Conservation (phyloP, 2,329 filamentous ascomycete genomes). For the Trematosphaeria pertusa region DNA sequence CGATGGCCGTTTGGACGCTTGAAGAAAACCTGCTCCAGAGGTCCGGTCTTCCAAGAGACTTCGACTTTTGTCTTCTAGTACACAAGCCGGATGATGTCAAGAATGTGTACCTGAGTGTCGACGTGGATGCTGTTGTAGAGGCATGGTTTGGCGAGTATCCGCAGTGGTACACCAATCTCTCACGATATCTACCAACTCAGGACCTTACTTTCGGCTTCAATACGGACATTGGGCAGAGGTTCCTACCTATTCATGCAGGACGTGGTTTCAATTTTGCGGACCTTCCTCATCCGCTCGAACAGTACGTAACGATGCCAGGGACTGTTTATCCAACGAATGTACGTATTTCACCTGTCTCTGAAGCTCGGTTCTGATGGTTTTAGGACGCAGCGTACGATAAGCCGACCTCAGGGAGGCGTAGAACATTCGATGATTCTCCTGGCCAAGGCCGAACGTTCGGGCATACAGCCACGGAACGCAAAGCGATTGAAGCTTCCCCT, state of each 20-base stretch:
- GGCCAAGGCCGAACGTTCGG: neutral
- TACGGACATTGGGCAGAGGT: constrained; percentile 53
- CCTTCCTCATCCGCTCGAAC: constrained; percentile 49
- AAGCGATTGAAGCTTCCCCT: constrained; percentile 15
- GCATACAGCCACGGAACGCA: constrained; percentile 5
- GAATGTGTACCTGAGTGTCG: constrained; percentile 49
- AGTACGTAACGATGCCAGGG: constrained; percentile 56
- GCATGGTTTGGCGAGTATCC: constrained; percentile 52
- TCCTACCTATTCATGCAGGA: constrained; percentile 43
- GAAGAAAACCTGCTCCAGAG: constrained; percentile 58
- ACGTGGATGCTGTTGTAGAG: constrained; percentile 53
- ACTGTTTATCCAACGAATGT: constrained; percentile 47
- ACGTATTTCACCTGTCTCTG: neutral
- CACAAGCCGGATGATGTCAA: constrained; percentile 53
- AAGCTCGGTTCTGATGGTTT: constrained; percentile 6
- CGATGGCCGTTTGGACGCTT: constrained; percentile 58
- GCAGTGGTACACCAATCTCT: constrained; percentile 46
- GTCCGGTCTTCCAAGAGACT: constrained; percentile 58
- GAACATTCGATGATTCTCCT: no score
- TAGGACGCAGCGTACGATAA: constrained; percentile 11
- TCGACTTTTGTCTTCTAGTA: constrained; percentile 59
- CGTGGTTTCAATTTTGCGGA: constrained; percentile 57
- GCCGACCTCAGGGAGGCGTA: no score
- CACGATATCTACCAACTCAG: constrained; percentile 48
- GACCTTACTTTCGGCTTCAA: constrained; percentile 50